phyloP scores from a whole-genome alignment of 768 basidiomycete species.

The Leccinum imitatum region DNA sequence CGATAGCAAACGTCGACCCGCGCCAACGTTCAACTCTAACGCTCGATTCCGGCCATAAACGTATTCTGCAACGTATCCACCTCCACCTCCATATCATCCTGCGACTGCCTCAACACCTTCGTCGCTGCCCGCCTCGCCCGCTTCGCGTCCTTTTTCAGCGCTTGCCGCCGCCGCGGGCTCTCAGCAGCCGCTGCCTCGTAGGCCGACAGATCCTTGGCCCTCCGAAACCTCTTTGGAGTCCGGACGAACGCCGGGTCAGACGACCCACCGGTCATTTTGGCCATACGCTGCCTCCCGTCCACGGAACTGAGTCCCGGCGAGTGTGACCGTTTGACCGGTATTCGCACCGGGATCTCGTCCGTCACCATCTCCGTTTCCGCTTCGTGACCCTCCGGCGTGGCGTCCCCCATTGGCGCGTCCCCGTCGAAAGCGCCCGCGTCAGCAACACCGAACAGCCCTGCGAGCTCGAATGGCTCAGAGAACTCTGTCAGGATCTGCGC shows the following conservation, averaged over 20 bases:
- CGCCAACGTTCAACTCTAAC: slow-evolving; percentile 4
- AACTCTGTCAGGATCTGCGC: slow-evolving; percentile 72
- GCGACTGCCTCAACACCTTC: slow-evolving; percentile 13
- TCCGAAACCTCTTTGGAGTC: slow-evolving; percentile 59
- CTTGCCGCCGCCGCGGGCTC: slow-evolving; percentile 53
- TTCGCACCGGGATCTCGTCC: slow-evolving; percentile 36
- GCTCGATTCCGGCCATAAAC: slow-evolving; percentile 26
- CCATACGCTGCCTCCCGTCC: not conserved
- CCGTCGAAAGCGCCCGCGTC: slow-evolving; percentile 75
- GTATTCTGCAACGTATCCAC: slow-evolving; percentile 20
- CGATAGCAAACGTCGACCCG: not conserved
- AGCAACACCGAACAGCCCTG: slow-evolving; percentile 75
- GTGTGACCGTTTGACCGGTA: slow-evolving; percentile 30
- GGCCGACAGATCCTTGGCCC: slow-evolving; percentile 50
- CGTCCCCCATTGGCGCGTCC: slow-evolving; percentile 41
- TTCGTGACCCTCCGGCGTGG: slow-evolving; percentile 34
- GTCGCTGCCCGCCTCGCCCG: slow-evolving; percentile 53
- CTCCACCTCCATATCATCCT: slow-evolving; percentile 33
- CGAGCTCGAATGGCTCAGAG: slow-evolving; percentile 77
- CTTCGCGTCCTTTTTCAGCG: slow-evolving; percentile 66
- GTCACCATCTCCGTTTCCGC: slow-evolving; percentile 38
- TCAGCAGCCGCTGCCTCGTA: slow-evolving; percentile 51
- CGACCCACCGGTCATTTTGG: not conserved
- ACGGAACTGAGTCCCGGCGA: slow-evolving; percentile 11
- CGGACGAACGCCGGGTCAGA: slow-evolving; percentile 8